Evolutionary conservation across 2,329 filamentous ascomycete species (phyloP), one percentile per base, ranked within the genome.

Genomic region (Escovopsis sp.): DNA sequence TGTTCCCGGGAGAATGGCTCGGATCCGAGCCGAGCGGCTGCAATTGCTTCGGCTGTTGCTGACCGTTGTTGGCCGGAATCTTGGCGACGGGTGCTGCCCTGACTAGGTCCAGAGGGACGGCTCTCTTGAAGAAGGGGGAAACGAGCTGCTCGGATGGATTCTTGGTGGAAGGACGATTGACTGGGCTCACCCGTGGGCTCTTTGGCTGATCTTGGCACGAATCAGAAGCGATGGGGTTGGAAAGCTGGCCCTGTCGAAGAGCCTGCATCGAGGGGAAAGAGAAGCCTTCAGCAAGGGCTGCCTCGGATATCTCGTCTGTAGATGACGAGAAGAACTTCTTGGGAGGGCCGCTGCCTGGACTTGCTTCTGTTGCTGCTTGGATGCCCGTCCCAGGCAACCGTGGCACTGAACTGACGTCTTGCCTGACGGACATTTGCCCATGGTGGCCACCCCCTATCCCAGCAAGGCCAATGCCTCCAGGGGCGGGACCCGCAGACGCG

Each of bases 211-310:
- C n/a, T 12, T 37, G 23, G 12, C 2, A 12, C 36, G 26, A 23
- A 7, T 12, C 19, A 11, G 26, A 23, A 9, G 19, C 11, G 7
- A 38, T 15, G 8, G 36, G 39, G 18, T 44, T 40, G 12, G 45
- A 48, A 9, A 48, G 51, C 11, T 52, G 51, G 2, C 49, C 49
- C 1, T 48, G 45, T n/a, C 45, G 49, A 36, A 44, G 47, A n/a
- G 43, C 37, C 33, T 36, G 41, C 34, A 47, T 45, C 12, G 37
- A 38, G 11, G 36, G 42, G n/a, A 52, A 53, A 5, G 42, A 43
- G 36, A 51, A 53, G 0, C 49, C 51, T 18, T 43, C 33, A 6
- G 46, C 34, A 2, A 49, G 40, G 7, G 42, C 36, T 4, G 41
- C 34, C 34, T 51, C 45, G 2, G 47, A 49, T 11, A 51, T 34